These are phyloP conservation scores for Ophiostoma montium DNA, from an alignment of 2,329 filamentous ascomycete genomes.

Conservation along the genomic window DNA sequence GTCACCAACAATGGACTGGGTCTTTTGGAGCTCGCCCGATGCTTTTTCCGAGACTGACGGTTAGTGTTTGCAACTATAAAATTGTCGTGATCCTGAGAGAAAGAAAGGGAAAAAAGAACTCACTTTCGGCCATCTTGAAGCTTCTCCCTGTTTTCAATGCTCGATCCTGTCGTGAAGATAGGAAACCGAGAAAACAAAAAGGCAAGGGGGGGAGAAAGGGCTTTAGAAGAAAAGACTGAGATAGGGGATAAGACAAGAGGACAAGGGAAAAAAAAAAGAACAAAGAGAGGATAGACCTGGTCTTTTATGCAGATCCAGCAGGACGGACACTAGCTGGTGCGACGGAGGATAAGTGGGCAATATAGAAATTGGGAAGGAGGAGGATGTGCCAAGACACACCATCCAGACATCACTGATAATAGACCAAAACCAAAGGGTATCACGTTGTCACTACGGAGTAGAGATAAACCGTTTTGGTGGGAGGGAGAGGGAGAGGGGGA, in stretches of 20 bases:
- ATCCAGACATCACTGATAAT: not conserved
- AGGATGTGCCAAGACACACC: not conserved
- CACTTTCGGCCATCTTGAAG: constrained; percentile 7
- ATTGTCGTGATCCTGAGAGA: too few species aligned
- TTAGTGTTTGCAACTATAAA: too few species aligned
- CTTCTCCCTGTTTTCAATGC: not conserved
- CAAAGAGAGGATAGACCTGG: not conserved
- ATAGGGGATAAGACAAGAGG: not conserved
- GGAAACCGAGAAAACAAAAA: not conserved
- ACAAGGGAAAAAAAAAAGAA: not conserved
- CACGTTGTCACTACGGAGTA: too few species aligned
- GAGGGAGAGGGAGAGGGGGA: not conserved
- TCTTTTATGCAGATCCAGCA: constrained; percentile 10
- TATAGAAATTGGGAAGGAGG: constrained; percentile 1
- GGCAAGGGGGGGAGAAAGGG: not conserved
- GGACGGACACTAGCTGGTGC: not conserved
- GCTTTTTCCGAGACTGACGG: constrained; percentile 1
- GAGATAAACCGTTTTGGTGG: too few species aligned
- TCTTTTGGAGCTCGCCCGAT: constrained; percentile 4
- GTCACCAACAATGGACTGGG: constrained; percentile 5
- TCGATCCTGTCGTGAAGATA: not conserved
- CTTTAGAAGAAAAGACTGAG: not conserved
- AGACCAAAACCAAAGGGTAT: not conserved
- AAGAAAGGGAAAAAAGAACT: not conserved
- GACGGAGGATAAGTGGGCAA: not conserved